Evolutionary conservation across 345 rosid species (phyloP), one percentile per base, ranked within the genome.

Genomic region (Clausena lansium): DNA sequence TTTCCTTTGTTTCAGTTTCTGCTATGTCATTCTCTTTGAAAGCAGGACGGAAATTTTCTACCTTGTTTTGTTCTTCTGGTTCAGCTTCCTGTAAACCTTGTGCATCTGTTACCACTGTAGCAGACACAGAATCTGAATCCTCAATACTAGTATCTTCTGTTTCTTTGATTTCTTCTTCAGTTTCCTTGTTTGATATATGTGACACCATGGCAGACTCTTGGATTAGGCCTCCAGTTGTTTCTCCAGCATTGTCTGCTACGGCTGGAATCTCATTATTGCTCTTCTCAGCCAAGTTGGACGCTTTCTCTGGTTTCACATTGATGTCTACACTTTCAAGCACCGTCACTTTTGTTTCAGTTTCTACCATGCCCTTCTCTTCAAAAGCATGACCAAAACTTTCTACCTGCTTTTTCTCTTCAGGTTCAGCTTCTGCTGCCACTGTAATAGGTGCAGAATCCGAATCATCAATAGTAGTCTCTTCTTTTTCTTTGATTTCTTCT

Each of bases 21-120:
- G 45, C 61, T 19, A 67, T 52, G 67, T 63, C 76, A 13, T 63
- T 69, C 54, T 78, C 85, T 71, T 74, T 79, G 59, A 57, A 57
- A 64, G 77, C 47, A 58, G 57, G 61, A 77, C 10, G 71, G 36
- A 59, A 41, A 66, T 79, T 71, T 74, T 73, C 74, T 28, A 71
- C 70, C 30, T 80, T 35, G 45, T 39, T 73, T 62, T 64, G 69
- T 20, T 45, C 84, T 85, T 80, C 83, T 30, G 63, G 22, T 77
- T 76, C 78, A 38, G 67, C 74, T 54, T 75, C 84, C 20, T 58
- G 60, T 6, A 57, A 8, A 6, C 28, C 62, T 28, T 32, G 75
- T 80, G 76, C 86, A 81, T 79, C 79, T 58, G 67, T 71, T 35
- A 25, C 70, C 27, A n/a, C 64, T 52, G 62, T 59, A 67, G 20